Percentiles rank a stretch among this genome's conserved stretches.
Conservation (phyloP, 441 rosid genomes). For the Euphorbia neoarborescens region DNA sequence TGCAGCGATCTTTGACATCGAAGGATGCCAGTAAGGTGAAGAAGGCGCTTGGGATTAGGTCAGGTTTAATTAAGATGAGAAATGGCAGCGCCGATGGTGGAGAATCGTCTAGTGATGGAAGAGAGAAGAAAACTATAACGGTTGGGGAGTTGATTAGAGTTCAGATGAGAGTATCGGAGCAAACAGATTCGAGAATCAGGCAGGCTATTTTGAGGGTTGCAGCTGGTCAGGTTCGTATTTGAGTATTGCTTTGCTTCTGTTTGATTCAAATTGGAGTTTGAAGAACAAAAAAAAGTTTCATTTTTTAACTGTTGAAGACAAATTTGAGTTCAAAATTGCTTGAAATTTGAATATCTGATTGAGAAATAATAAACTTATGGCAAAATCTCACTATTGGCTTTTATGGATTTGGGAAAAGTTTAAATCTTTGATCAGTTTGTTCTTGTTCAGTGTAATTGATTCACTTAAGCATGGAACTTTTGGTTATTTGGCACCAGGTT, state of each 20-base stretch:
- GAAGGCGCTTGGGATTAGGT: slow-evolving; percentile 76
- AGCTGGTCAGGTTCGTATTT: slow-evolving; percentile 66
- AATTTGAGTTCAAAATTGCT: too few species aligned
- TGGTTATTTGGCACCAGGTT: slow-evolving; percentile 93
- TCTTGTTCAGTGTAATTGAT: background rate
- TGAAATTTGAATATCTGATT: too few species aligned
- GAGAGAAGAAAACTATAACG: slow-evolving; percentile 49
- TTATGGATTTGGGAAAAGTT: slow-evolving; percentile 1
- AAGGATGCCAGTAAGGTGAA: slow-evolving; percentile 92
- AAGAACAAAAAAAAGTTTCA: background rate
- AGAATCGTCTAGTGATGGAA: slow-evolving; percentile 32
- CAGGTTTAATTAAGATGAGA: slow-evolving; percentile 29
- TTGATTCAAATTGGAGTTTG: slow-evolving; percentile 13
- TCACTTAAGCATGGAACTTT: slow-evolving; percentile 45
- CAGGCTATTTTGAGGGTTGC: slow-evolving; percentile 80
- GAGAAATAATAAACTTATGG: too few species aligned
- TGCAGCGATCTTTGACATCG: slow-evolving; percentile 79
- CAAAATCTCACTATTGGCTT: background rate
- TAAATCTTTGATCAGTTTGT: background rate
- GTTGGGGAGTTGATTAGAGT: slow-evolving; percentile 84
- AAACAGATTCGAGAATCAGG: slow-evolving; percentile 80
- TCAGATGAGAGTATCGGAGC: slow-evolving; percentile 78
- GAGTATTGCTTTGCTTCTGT: slow-evolving; percentile 2
- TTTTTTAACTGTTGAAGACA: background rate
- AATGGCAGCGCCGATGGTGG: too few species aligned